Conservation (phyloP, 75 land plant species). For the Selaginella moellendorffii region DNA sequence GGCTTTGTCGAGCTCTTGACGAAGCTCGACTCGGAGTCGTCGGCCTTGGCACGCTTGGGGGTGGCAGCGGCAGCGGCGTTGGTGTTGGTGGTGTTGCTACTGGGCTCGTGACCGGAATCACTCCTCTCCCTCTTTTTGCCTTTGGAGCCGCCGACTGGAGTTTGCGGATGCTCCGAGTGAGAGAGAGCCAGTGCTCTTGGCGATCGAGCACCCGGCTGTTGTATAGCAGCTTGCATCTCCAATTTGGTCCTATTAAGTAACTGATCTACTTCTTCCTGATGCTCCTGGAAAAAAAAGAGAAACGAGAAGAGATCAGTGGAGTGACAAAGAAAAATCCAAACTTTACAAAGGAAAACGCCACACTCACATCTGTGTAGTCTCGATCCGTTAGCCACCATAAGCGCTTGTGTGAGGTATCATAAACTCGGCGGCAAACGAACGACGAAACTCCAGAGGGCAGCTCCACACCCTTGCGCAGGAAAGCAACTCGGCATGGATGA, state of each 20-base stretch:
- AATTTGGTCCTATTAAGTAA: conserved; percentile 60
- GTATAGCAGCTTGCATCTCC: conserved; percentile 86
- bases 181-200: conserved; percentile 46
- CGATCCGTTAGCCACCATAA: conserved; percentile 93
- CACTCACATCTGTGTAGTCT: conserved; percentile 85
- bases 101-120: conserved; percentile 51
- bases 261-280: conserved; percentile 89
- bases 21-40: conserved; percentile 48
- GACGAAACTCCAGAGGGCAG: conserved; percentile 70
- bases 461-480: conserved; percentile 71
- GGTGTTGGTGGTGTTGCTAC: too few relatives aligned
- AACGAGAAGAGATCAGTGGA: neutral
- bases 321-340: neutral
- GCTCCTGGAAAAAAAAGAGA: conserved; percentile 39
- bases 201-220: conserved; percentile 60
- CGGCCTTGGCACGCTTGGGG: conserved; percentile 46
- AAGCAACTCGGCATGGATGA: conserved; percentile 97
- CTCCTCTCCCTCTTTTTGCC: conserved; percentile 79
- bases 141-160: too few relatives aligned
- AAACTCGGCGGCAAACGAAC: conserved; percentile 87
- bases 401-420: conserved; percentile 66
- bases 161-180: neutral
- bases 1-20: conserved; percentile 34
- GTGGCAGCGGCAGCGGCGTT: too few relatives aligned
- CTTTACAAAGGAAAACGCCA: neutral